phyloP scores from a whole-genome alignment of 2,329 filamentous ascomycete genomes.

The Neonectria ditissima region DNA sequence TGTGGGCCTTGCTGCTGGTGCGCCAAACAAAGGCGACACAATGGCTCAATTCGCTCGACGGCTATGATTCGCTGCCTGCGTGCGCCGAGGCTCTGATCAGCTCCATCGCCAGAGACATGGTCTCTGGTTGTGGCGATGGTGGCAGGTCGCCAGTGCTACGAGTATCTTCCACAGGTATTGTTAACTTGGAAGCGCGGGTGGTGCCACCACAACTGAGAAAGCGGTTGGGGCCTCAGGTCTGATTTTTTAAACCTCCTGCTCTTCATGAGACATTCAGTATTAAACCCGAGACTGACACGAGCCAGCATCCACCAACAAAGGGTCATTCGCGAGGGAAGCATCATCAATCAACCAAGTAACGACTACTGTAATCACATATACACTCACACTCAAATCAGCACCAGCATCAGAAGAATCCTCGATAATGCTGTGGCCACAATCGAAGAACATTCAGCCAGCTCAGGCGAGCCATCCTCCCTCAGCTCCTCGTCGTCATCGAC shows the following conservation, averaged over 20 bases:
- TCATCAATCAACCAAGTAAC: not conserved
- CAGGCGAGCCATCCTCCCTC: not conserved
- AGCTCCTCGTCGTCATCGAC: not conserved
- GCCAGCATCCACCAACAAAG: too few species aligned
- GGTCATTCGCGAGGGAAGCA: too few species aligned
- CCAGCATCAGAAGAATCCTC: not conserved
- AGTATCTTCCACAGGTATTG: conserved; percentile 1
- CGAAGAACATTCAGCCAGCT: not conserved
- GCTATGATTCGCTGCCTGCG: conserved; percentile 24
- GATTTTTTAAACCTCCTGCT: not conserved
- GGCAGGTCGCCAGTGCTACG: conserved; percentile 1
- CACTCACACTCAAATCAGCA: not conserved
- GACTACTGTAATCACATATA: not conserved
- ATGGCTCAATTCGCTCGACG: conserved; percentile 2
- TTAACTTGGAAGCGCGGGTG: conserved; percentile 1
- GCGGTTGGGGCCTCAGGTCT: not conserved
- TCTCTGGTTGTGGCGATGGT: not conserved
- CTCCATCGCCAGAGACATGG: not conserved
- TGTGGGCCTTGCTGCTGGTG: not conserved
- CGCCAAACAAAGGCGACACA: not conserved
- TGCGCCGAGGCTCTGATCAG: conserved; percentile 1
- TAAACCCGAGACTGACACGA: not conserved
- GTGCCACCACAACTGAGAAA: not conserved
- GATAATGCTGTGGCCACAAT: not conserved
- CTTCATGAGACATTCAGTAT: not conserved